Evolutionary conservation across 2,329 filamentous ascomycete genomes (phyloP).

Genomic region (Microcyclosporella mali): DNA sequence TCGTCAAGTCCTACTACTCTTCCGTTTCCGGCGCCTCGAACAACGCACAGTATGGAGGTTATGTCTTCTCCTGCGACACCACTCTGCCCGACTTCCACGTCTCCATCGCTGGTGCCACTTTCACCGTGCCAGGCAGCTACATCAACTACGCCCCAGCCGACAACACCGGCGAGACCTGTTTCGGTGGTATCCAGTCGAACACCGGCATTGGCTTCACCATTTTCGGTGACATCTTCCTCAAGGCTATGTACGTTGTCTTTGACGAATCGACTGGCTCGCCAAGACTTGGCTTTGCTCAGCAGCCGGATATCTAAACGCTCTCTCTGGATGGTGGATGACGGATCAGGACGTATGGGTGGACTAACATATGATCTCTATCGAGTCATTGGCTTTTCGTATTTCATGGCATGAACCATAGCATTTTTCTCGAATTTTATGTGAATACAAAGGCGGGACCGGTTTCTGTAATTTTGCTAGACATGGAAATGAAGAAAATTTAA

Average conservation of each 20-base stretch:
- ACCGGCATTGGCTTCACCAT: constrained; percentile 58
- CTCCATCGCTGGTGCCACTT: constrained; percentile 44
- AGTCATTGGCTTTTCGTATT: too few relatives aligned
- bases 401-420: too few relatives aligned
- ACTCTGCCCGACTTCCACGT: constrained; percentile 50
- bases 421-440: too few relatives aligned
- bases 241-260: constrained; percentile 69
- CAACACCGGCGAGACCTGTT: constrained; percentile 50
- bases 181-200: constrained; percentile 66
- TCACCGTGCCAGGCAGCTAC: constrained; percentile 48
- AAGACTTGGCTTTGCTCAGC: constrained; percentile 41
- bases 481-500: too few relatives aligned
- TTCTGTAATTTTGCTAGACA: too few relatives aligned
- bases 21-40: constrained; percentile 48
- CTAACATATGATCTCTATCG: too few relatives aligned
- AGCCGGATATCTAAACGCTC: constrained; percentile 11
- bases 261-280: constrained; percentile 44
- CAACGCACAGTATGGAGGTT: constrained; percentile 45
- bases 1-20: constrained; percentile 56
- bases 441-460: too few relatives aligned
- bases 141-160: constrained; percentile 49
- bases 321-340: not conserved
- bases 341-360: too few relatives aligned
- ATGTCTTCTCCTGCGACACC: constrained; percentile 48
- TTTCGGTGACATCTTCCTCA: constrained; percentile 67